Evolutionary conservation across 106 monocot genomes (phyloP), one percentile per base, ranked within the genome.

Genomic region (Dioscorea zingiberensis): DNA sequence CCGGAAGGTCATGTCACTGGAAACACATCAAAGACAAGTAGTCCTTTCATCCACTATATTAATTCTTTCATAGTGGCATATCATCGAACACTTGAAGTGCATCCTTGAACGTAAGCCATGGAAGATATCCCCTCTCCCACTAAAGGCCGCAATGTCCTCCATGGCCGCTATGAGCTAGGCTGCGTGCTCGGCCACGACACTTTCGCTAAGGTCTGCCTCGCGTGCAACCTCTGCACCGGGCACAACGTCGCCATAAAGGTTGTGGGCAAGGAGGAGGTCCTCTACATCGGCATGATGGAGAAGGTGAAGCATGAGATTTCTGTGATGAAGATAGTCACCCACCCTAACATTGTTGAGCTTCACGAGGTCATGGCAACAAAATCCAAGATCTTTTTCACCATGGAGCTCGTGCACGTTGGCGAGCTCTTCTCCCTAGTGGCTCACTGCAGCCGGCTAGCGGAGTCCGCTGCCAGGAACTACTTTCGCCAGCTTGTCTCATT

Each of bases 81-180:
- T 24, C 12, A 22, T 19, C n/a, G 19, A 22, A 21, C 12, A 56
- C 23, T 11, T 19, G 56, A 56, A 7, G 6, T 12, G 4, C 12
- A 47, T 19, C n/a, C n/a, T n/a, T n/a, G n/a, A n/a, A n/a, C n/a
- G n/a, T n/a, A n/a, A 2, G 51, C 49, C 22, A 81, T 78, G 78
- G 81, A 78, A 58, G 81, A 77, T 13, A 25, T 73, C 3, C 27
- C 53, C 6, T 54, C 73, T 17, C 30, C 51, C 19, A 2, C 18
- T 13, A 13, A 1, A 47, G 72, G 53, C 62, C 48, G 45, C 24
- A 65, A 47, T 47, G 62, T 86, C 44, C 78, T 86, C 46, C 72
- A 82, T 25, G 86, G 86, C n/a, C 80, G 84, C 23, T 89, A 89
- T 75, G 89, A 89, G 74, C 78, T 89, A 13, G 89, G 89, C 18